Percentiles rank a stretch among this genome's conserved stretches.
Evolutionary conservation across 2,329 filamentous ascomycete species (phyloP).

Genomic region (Fusarium nelsonii): DNA sequence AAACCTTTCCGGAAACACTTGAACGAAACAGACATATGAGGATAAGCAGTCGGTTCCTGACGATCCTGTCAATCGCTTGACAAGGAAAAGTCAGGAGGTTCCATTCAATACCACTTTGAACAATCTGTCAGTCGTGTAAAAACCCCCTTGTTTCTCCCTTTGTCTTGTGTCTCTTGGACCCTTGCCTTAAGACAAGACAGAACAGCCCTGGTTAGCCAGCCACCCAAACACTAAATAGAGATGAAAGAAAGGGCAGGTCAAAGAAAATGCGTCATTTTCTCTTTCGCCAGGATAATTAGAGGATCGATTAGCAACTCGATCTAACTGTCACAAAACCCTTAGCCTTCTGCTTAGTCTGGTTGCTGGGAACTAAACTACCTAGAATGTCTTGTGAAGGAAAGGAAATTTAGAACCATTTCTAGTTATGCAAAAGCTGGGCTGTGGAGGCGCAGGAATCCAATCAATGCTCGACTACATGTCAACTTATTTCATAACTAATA

Average conservation of each 20-base stretch:
- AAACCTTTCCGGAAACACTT: conserved; percentile 39
- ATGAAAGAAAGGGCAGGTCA: conserved; percentile 31
- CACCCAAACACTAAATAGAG: conserved; percentile 27
- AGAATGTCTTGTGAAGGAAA: conserved; percentile 26
- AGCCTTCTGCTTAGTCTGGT: conserved; percentile 14
- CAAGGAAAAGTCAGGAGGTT: conserved; percentile 7
- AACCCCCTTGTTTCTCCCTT: conserved; percentile 33
- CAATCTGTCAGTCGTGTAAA: background rate
- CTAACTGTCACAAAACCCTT: conserved; percentile 19
- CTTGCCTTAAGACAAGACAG: conserved; percentile 26
- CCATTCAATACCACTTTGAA: background rate
- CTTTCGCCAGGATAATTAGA: conserved; percentile 1
- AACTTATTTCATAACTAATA: conserved; percentile 16
- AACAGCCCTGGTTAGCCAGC: conserved; percentile 20
- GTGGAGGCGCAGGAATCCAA: conserved; percentile 40
- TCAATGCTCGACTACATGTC: conserved; percentile 24
- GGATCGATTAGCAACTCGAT: conserved; percentile 15
- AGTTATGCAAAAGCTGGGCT: conserved; percentile 34
- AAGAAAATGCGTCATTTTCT: conserved; percentile 24
- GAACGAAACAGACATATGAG: conserved; percentile 34
- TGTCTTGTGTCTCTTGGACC: conserved; percentile 22
- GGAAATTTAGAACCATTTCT: conserved; percentile 21
- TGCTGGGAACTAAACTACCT: background rate
- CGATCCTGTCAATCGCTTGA: conserved; percentile 26
- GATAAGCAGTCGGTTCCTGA: conserved; percentile 28